Base-by-base conservation (phyloP, 345 rosid genomes). In the Syzygium aromaticum region DNA sequence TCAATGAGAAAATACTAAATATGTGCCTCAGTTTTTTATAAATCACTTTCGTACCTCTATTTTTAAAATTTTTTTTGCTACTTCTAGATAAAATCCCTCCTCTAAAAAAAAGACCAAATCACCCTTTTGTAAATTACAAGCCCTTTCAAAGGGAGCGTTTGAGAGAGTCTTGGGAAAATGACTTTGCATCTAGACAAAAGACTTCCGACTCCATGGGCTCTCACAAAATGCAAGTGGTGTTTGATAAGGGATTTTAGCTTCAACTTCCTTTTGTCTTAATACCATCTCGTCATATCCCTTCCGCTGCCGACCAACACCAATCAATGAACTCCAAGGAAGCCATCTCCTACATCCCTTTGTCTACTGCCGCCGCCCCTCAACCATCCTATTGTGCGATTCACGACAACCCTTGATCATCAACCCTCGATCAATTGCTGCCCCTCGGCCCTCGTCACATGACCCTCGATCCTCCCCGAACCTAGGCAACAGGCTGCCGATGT, bases 261-360 rank as follows among this genome's bases (percentile, higher is more conserved):
- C 63, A 23, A 56, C 12, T 25, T 23, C 5, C n/a, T 56, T 56
- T 56, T 56, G n/a, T 5, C n/a, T 56, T 23, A 19, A 56, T 11
- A 22, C 63, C 12, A 40, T 73, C 80, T 2, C 6, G 46, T 17
- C 46, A 33, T 19, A 21, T 33, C 80, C 46, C 80, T 73, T 17
- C 38, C 11, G 23, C 80, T 8, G 1, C 49, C 12, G 5, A 33
- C 25, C 21, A 19, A 33, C 40, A 73, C 80, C 46, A 17, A 22
- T 73, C 25, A 73, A 33, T 73, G 12, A 73, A 19, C 80, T 9
- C 25, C 46, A 88, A 89, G 28, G 91, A 90, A 83, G 6, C 88
- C 17, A 86, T 89, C 51, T 89, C 91, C 25, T 61, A 15, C 43
- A 22, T 30, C 77, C 77, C 19, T 38, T 30, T 7, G 6, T 12